Conservation (phyloP, 805 yeast species). For the Myxozyma monticola region DNA sequence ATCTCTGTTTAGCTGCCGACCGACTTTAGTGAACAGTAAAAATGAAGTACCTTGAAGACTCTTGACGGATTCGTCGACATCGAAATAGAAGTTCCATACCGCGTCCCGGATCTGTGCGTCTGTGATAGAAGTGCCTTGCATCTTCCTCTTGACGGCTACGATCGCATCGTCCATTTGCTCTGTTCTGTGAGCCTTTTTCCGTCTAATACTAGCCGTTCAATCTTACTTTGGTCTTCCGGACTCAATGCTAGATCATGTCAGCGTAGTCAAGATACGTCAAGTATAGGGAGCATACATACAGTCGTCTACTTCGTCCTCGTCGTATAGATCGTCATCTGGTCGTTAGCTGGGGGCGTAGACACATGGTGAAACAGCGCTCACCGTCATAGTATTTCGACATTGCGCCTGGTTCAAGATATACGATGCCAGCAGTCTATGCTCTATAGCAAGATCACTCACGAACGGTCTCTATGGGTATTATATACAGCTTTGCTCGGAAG, state of each 20-base stretch:
- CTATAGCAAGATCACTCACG: too few species aligned
- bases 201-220: neutral
- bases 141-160: slow-evolving; percentile 28
- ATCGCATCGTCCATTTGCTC: slow-evolving; percentile 33
- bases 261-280: neutral
- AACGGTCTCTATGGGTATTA: too few species aligned
- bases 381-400: slow-evolving; percentile 25
- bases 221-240: slow-evolving; percentile 35
- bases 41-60: slow-evolving; percentile 48
- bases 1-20: too few species aligned
- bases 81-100: slow-evolving; percentile 60
- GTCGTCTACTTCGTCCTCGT: slow-evolving; percentile 29
- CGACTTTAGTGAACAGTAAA: too few species aligned
- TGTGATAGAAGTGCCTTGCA: slow-evolving; percentile 44
- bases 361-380: neutral
- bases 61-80: slow-evolving; percentile 51
- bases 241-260: slow-evolving; percentile 26
- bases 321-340: slow-evolving; percentile 29
- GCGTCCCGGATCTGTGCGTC: slow-evolving; percentile 57
- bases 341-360: neutral
- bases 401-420: too few species aligned
- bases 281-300: too few species aligned
- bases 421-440: too few species aligned
- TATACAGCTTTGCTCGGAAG: too few species aligned
- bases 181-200: too few species aligned